Evolutionary conservation across 169 alveolate species (phyloP), one percentile per base, ranked within the genome.

Genomic region (Perkinsus olseni): DNA sequence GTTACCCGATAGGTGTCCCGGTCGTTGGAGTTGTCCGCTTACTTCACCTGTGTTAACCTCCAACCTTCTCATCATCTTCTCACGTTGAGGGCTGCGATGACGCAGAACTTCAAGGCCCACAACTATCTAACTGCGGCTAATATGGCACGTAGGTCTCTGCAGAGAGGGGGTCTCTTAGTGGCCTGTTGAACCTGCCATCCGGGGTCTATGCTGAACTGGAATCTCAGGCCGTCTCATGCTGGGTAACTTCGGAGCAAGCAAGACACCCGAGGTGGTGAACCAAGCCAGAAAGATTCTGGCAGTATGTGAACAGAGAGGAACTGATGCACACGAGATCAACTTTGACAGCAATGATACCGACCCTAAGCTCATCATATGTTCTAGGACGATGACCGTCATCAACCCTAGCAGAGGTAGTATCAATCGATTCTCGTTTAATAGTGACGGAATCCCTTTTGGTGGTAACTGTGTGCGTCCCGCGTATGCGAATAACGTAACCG

Each of bases 291-390:
- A 95, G 74, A 94, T 94, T 31, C 95, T 95, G 38, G 51, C 92
- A 34, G 95, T 94, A 31, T 95, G 97, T 94, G 97, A 95, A 74
- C 96, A 95, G 94, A 94, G 94, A 62, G 97, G 95, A 39, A 94
- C 97, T 0, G 97, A 95, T 74, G 96, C 95, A 0, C 92, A 94
- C 74, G 91, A 91, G 21, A 94, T 95, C 45, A 94, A 95, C 91
- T 94, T 93, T 92, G 97, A 95, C n/a, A 95, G 96, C 50, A 92
- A 74, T 51, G 95, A 94, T 24, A 62, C 82, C 13, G 82, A 62
- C 34, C 82, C 82, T 62, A 62, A 24, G 34, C 31, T 62, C 31
- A 62, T 28, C 34, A 62, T 62, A 13, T 62, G 82, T 24, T 62
- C 82, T 4, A 62, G 82, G 34, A 21, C 82, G 82, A 62, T 62